These are phyloP conservation scores for Plectosphaerella plurivora DNA, from an alignment of 2,329 filamentous ascomycete genomes.

Conservation along the genomic window DNA sequence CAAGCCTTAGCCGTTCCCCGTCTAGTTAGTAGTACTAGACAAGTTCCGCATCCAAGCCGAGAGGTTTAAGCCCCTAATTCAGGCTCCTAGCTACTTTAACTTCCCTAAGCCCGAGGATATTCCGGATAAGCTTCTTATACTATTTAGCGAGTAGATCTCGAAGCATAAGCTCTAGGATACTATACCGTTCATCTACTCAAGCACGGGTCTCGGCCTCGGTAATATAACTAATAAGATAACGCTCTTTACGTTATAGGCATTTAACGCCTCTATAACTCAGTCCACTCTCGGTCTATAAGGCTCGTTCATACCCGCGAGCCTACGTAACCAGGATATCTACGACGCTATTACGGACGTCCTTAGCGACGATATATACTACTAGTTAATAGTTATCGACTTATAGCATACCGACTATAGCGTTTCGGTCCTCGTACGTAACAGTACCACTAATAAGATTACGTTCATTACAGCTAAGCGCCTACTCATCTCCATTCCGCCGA, in stretches of 20 bases:
- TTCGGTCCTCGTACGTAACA: not conserved
- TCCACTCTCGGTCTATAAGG: constrained; percentile 20
- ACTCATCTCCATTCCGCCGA: constrained; percentile 17
- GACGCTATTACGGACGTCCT: constrained; percentile 26
- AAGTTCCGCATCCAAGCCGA: constrained; percentile 21
- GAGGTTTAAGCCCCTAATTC: constrained; percentile 23
- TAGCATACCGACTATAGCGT: constrained; percentile 16
- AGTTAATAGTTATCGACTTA: constrained; percentile 23
- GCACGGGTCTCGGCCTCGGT: constrained; percentile 35
- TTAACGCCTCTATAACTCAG: constrained; percentile 25
- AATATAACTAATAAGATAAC: constrained; percentile 35
- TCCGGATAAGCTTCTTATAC: constrained; percentile 29
- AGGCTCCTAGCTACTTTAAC: constrained; percentile 18
- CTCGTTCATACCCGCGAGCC: constrained; percentile 23
- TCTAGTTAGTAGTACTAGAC: constrained; percentile 14
- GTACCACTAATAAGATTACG: constrained; percentile 5
- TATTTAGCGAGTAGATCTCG: constrained; percentile 39
- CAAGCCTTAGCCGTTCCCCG: constrained; percentile 14
- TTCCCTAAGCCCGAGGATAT: constrained; percentile 33
- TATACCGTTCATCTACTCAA: constrained; percentile 30
- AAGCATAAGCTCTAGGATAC: constrained; percentile 40
- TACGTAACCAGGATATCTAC: constrained; percentile 33
- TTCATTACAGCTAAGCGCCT: constrained; percentile 16
- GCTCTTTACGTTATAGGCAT: constrained; percentile 37
- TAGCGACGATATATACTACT: constrained; percentile 27